Conservation (phyloP, 768 basidiomycete genomes). For the Pleurotus djamor region DNA sequence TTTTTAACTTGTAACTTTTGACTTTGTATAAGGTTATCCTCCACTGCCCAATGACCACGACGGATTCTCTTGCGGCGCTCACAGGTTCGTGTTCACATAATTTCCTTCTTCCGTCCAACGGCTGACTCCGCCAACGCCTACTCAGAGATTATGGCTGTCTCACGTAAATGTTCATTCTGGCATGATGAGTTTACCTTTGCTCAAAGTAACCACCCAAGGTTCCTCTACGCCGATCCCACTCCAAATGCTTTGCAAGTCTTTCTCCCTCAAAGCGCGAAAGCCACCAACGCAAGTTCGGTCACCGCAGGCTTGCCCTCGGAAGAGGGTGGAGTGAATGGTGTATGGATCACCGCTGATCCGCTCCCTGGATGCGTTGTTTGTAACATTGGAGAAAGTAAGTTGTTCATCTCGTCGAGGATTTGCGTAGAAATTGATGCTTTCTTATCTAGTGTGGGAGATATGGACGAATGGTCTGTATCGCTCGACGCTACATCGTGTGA, state of each 20-base stretch:
- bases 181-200: constrained; percentile 4
- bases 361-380: constrained; percentile 82
- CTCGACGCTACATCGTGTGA: constrained; percentile 87
- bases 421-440: not conserved
- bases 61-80: constrained; percentile 88
- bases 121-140: not conserved
- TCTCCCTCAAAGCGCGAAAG: constrained; percentile 37
- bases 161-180: constrained; percentile 48
- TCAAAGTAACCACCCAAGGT: constrained; percentile 39
- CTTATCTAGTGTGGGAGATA: constrained; percentile 77
- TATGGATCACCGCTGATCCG: constrained; percentile 87
- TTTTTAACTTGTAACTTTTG: not conserved
- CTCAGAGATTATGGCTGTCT: constrained; percentile 86
- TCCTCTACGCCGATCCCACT: constrained; percentile 83
- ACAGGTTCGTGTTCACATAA: constrained; percentile 52
- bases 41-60: constrained; percentile 77
- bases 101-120: not conserved
- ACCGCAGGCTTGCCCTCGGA: constrained; percentile 42
- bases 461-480: constrained; percentile 88
- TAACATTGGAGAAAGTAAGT: constrained; percentile 89
- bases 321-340: constrained; percentile 53
- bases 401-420: too few species aligned
- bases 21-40: constrained; percentile 64
- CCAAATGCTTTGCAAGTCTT: constrained; percentile 83
- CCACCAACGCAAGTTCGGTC: constrained; percentile 14